Percentiles rank a stretch among this genome's conserved stretches.
These are phyloP conservation scores for Alnus rubra DNA, from an alignment of 306 rosid genomes.

Conservation along the genomic window DNA sequence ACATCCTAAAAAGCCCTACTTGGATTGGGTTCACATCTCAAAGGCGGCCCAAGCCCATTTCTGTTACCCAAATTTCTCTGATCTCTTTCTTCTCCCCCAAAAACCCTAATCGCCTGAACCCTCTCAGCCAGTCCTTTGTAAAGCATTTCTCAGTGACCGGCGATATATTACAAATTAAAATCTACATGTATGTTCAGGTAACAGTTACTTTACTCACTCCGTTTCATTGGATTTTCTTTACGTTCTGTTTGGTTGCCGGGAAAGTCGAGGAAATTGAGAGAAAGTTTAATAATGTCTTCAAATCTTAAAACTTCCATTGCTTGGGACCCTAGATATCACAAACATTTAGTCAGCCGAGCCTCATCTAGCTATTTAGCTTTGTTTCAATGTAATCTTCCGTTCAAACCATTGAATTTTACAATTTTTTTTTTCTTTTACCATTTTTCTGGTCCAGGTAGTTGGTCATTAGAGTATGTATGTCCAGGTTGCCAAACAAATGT, in stretches of 20 bases:
- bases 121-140: background rate
- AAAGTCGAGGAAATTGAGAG: background rate
- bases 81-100: background rate
- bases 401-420: background rate
- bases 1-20: no score
- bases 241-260: background rate
- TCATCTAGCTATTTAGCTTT: background rate
- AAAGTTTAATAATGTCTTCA: background rate
- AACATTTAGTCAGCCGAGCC: background rate
- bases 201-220: background rate
- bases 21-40: background rate
- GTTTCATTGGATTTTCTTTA: background rate
- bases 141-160: background rate
- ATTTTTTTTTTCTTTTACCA: background rate
- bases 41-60: background rate
- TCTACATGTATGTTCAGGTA: constrained; percentile 9
- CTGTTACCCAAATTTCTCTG: background rate
- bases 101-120: constrained; percentile 2
- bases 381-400: background rate
- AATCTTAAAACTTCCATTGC: background rate
- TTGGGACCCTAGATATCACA: background rate
- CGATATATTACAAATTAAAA: background rate
- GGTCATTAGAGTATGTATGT: no score
- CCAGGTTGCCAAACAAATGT: no score
- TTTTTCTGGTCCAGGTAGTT: background rate